Conservation (phyloP, 2,329 filamentous ascomycete species). For the Albophoma yamanashiensis region DNA sequence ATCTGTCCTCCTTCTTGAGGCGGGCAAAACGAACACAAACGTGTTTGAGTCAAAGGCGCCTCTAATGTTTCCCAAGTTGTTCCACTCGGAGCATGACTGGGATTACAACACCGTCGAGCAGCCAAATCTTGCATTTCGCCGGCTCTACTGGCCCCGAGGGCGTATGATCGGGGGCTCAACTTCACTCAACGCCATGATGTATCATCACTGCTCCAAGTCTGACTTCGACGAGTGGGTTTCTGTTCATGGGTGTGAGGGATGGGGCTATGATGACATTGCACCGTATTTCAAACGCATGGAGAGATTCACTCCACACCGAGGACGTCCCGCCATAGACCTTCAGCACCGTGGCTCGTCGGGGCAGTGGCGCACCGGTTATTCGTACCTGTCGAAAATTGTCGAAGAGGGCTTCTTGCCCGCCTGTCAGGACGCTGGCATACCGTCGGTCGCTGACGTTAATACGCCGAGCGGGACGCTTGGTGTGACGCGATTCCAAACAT, state of each 20-base stretch:
- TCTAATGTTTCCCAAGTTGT: not conserved
- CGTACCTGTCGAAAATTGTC: not conserved
- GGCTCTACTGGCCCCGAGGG: constrained; percentile 12
- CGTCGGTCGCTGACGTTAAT: not conserved
- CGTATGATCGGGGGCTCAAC: constrained; percentile 11
- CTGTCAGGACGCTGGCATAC: not conserved
- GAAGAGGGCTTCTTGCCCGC: not conserved
- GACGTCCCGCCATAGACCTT: constrained; percentile 6
- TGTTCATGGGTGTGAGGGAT: constrained; percentile 7
- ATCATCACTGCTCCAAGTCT: constrained; percentile 10
- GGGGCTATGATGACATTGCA: constrained; percentile 9
- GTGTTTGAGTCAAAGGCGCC: not conserved
- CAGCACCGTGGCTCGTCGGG: not conserved
- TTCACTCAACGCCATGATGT: constrained; percentile 14
- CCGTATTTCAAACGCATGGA: constrained; percentile 10
- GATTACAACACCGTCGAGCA: constrained; percentile 1
- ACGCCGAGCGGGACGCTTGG: not conserved
- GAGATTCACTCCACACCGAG: constrained; percentile 9
- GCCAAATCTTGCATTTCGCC: constrained; percentile 9
- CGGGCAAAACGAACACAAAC: not conserved
- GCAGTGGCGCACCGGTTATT: not conserved
- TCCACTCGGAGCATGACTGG: not conserved
- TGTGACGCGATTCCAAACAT: not conserved
- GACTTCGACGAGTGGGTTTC: constrained; percentile 11
- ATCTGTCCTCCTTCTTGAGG: constrained; percentile 9